Percentiles rank a stretch among this genome's conserved stretches.
Evolutionary conservation across 2,329 filamentous ascomycete genomes (phyloP).

Genomic region (Aspergillus puulaauensis): DNA sequence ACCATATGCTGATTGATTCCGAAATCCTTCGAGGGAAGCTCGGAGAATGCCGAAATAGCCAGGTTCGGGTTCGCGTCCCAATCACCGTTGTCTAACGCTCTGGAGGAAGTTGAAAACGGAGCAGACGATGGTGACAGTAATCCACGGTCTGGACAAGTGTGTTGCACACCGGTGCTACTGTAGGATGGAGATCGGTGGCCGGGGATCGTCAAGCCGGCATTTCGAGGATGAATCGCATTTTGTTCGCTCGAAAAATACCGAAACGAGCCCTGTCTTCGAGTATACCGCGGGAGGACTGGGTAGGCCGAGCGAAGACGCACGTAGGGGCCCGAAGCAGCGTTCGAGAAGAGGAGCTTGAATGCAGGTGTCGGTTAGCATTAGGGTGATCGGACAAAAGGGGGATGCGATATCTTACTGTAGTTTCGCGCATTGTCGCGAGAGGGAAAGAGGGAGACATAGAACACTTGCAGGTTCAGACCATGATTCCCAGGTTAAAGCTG

Average conservation of each 20-base stretch:
- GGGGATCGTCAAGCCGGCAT: constrained; percentile 14
- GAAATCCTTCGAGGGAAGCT: constrained; percentile 77
- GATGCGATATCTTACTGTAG: constrained; percentile 26
- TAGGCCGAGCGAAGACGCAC: constrained; percentile 21
- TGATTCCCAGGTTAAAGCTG: constrained; percentile 15
- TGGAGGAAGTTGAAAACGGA: constrained; percentile 34
- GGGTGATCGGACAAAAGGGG: neutral
- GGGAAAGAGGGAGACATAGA: constrained; percentile 23
- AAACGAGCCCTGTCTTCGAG: constrained; percentile 17
- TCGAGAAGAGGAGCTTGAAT: constrained; percentile 24
- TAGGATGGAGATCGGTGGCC: constrained; percentile 18
- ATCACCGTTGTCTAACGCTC: constrained; percentile 44
- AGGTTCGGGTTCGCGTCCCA: constrained; percentile 77
- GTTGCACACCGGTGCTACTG: constrained; percentile 14
- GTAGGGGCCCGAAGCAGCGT: constrained; percentile 21
- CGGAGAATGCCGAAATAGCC: constrained; percentile 70
- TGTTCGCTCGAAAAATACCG: constrained; percentile 34
- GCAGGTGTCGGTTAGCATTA: constrained; percentile 8
- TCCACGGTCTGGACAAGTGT: constrained; percentile 14
- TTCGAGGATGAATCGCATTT: constrained; percentile 15
- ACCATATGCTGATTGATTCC: constrained; percentile 95
- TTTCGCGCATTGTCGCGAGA: constrained; percentile 29
- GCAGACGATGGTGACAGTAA: constrained; percentile 20
- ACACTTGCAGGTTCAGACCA: constrained; percentile 22
- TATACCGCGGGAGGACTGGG: constrained; percentile 19